phyloP scores from a whole-genome alignment of 352 stramenopile species.

The Phytophthora multivora region DNA sequence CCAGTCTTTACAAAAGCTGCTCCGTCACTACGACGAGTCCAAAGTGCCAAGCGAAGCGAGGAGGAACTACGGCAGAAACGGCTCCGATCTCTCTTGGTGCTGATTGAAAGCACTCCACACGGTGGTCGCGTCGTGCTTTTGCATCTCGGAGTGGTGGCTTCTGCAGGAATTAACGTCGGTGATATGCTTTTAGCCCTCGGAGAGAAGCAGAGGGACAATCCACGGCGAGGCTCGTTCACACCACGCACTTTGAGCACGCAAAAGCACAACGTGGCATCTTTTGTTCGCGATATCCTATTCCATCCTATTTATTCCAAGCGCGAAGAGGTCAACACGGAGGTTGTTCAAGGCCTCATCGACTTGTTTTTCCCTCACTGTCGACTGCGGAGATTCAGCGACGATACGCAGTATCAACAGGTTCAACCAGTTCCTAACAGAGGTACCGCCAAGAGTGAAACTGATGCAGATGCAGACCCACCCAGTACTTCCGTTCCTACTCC shows the following conservation, averaged over 20 bases:
- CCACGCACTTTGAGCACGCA: constrained; percentile 35
- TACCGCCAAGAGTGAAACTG: constrained; percentile 23
- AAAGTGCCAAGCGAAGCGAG: constrained; percentile 35
- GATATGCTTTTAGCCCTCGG: constrained; percentile 61
- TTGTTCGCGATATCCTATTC: constrained; percentile 82
- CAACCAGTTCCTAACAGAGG: constrained; percentile 9
- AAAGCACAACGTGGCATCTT: constrained; percentile 57
- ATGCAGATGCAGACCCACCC: constrained; percentile 22
- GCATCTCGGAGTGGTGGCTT: constrained; percentile 57
- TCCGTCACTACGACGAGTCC: constrained; percentile 37
- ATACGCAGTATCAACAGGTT: constrained; percentile 40
- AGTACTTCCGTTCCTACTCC: background rate
- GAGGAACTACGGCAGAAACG: constrained; percentile 43
- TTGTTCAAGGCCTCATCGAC: constrained; percentile 63
- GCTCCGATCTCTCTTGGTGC: constrained; percentile 44
- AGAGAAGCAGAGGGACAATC: constrained; percentile 59
- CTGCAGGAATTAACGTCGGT: constrained; percentile 48
- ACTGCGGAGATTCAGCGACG: constrained; percentile 65
- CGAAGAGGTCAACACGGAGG: constrained; percentile 40
- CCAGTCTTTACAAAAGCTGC: constrained; percentile 12
- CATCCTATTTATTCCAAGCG: constrained; percentile 71
- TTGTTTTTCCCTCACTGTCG: constrained; percentile 76
- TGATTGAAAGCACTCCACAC: constrained; percentile 58
- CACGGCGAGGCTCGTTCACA: constrained; percentile 23
- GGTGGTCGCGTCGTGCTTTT: constrained; percentile 65